Conservation (phyloP, 164 flowering plant species). For the Annona squamosa region DNA sequence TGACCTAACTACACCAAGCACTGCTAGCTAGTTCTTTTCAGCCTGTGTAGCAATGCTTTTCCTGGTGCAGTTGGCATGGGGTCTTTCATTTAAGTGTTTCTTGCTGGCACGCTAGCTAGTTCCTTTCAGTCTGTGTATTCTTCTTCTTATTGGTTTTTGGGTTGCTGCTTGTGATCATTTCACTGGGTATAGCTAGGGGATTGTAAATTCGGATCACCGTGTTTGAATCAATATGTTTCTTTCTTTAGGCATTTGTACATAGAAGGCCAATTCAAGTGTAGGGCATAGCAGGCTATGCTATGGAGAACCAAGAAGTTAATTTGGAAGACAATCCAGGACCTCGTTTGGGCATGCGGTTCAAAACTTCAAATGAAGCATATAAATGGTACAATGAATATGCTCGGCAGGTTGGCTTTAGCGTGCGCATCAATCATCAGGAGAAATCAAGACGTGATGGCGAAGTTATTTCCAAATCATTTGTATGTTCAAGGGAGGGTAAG, state of each 20-base stretch:
- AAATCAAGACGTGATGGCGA: slow-evolving; percentile 7
- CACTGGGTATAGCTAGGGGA: background rate
- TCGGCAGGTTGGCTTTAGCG: slow-evolving; percentile 6
- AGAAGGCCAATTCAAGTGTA: background rate
- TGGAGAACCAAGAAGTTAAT: slow-evolving; percentile 2
- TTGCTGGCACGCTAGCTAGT: background rate
- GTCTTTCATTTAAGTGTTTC: background rate
- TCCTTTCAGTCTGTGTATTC: background rate
- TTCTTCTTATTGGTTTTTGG: background rate
- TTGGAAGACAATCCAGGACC: slow-evolving; percentile 3
- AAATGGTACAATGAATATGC: slow-evolving; percentile 12
- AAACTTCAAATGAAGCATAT: slow-evolving; percentile 1
- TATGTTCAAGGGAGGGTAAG: slow-evolving; percentile 11
- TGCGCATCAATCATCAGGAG: slow-evolving; percentile 6
- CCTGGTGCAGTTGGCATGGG: background rate
- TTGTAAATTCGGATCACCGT: background rate
- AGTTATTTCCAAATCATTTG: slow-evolving; percentile 1
- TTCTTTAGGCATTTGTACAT: slow-evolving; percentile 2
- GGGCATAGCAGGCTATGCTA: background rate
- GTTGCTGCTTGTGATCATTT: background rate
- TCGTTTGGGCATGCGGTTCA: slow-evolving; percentile 1
- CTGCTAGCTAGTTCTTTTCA: background rate
- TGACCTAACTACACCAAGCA: background rate
- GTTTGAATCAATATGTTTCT: background rate
- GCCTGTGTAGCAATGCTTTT: background rate